Evolutionary conservation across 345 rosid genomes (phyloP).

Genomic region (Camelina laxa): DNA sequence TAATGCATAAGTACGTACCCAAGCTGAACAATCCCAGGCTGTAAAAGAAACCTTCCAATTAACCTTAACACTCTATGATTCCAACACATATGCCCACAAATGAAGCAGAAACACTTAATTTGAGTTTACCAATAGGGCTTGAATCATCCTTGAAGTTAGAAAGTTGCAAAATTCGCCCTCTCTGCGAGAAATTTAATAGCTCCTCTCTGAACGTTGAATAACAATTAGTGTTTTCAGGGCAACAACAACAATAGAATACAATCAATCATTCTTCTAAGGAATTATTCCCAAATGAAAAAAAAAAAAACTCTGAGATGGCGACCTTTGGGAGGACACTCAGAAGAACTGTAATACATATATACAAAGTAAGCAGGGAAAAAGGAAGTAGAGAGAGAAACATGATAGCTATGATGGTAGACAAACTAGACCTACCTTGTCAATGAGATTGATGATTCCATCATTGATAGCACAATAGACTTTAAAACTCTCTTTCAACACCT

Average conservation of each 20-base stretch:
- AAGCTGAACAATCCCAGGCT: conserved; percentile 99
- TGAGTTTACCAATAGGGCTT: conserved; percentile 73
- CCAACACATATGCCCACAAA: neutral
- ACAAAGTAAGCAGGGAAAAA: conserved; percentile 18
- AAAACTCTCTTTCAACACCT: conserved; percentile 99
- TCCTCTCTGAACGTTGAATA: conserved; percentile 93
- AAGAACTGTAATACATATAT: conserved; percentile 82
- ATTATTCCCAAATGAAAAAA: no score
- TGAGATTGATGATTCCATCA: conserved; percentile 98
- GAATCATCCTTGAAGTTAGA: conserved; percentile 99
- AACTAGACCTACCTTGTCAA: conserved; percentile 76
- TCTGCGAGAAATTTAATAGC: conserved; percentile 73
- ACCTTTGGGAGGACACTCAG: no score
- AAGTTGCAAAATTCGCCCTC: conserved; percentile 86
- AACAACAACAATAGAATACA: conserved; percentile 55
- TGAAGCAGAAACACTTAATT: conserved; percentile 8
- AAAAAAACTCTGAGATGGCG: no score
- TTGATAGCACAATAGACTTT: conserved; percentile 93
- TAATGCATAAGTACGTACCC: conserved; percentile 97
- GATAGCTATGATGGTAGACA: conserved; percentile 21
- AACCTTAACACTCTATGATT: neutral
- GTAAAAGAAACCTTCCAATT: conserved; percentile 4
- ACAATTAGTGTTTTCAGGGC: conserved; percentile 91
- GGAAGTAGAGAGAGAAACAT: conserved; percentile 5
- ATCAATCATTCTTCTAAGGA: no score